Percentiles rank a stretch among this genome's conserved stretches.
Conservation (phyloP, 1,139 yeast species). For the Hemisphaericaspora subhashii region DNA sequence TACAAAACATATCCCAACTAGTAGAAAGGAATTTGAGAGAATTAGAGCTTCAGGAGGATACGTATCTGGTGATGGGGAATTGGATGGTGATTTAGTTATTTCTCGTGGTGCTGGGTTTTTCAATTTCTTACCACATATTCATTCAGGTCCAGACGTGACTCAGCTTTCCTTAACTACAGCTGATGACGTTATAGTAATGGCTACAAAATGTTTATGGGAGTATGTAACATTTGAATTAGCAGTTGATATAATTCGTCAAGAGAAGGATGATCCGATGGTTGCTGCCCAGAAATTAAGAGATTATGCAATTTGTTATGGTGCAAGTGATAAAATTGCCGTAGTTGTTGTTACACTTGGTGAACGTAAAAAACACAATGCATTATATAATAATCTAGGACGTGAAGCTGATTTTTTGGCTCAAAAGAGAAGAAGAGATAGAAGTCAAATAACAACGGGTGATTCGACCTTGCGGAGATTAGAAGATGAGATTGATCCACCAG, state of each 20-base stretch:
- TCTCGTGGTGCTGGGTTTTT: conserved; percentile 93
- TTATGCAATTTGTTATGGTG: conserved; percentile 91
- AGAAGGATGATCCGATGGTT: conserved; percentile 78
- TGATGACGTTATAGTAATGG: conserved; percentile 86
- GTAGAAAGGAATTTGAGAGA: conserved; percentile 76
- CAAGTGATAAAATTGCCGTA: conserved; percentile 79
- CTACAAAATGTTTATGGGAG: conserved; percentile 85
- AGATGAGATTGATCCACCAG: conserved; percentile 93
- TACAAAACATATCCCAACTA: conserved; percentile 82
- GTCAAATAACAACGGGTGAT: conserved; percentile 61
- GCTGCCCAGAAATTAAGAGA: conserved; percentile 95
- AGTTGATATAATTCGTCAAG: conserved; percentile 85
- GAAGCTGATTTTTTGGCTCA: conserved; percentile 42
- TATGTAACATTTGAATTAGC: conserved; percentile 80
- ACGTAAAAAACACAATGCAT: conserved; percentile 31
- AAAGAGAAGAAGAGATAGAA: conserved; percentile 57
- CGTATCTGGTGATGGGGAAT: conserved; percentile 80
- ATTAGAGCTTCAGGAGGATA: conserved; percentile 90
- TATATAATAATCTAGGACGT: conserved; percentile 43
- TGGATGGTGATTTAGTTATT: conserved; percentile 79
- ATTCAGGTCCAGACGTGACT: conserved; percentile 81
- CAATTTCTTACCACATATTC: conserved; percentile 82
- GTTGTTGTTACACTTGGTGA: conserved; percentile 70
- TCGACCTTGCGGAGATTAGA: conserved; percentile 79
- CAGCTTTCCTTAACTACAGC: conserved; percentile 61